Evolutionary conservation across 169 alveolate species (phyloP).

Genomic region (Plasmodium gonderi): DNA sequence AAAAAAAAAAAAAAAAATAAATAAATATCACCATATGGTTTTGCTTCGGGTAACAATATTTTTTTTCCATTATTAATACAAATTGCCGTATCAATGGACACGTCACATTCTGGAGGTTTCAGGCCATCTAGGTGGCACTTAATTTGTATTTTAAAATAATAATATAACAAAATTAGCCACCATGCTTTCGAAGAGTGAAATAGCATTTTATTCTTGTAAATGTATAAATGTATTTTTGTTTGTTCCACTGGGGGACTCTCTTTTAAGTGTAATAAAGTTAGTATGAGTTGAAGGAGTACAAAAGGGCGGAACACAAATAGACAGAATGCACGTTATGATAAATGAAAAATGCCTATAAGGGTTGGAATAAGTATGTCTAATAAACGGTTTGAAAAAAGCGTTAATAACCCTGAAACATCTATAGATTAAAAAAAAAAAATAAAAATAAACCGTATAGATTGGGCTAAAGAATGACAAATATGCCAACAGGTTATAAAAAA

Average conservation of each 20-base stretch:
- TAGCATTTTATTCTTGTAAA: slow-evolving; percentile 35
- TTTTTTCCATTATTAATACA: slow-evolving; percentile 82
- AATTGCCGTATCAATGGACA: slow-evolving; percentile 83
- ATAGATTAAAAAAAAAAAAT: background rate
- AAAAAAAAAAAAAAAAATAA: too few relatives aligned
- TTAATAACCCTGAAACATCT: background rate
- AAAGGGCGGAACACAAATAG: too few relatives aligned
- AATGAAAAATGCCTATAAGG: background rate
- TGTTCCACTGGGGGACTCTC: background rate
- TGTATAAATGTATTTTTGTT: background rate
- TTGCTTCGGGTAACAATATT: slow-evolving; percentile 80
- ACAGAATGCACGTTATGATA: too few relatives aligned
- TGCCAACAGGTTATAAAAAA: too few relatives aligned
- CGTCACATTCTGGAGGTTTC: slow-evolving; percentile 78
- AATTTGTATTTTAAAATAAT: slow-evolving; percentile 25
- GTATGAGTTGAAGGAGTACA: background rate
- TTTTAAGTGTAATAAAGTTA: too few relatives aligned
- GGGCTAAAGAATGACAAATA: too few relatives aligned
- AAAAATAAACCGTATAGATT: background rate
- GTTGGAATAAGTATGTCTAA: background rate
- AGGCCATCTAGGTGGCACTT: slow-evolving; percentile 29
- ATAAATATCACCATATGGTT: slow-evolving; percentile 74
- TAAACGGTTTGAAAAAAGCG: background rate
- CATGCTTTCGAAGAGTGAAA: slow-evolving; percentile 28
- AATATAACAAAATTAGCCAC: slow-evolving; percentile 11